Conservation (phyloP, 2,329 filamentous ascomycete species). For the Sarocladium oryzae region DNA sequence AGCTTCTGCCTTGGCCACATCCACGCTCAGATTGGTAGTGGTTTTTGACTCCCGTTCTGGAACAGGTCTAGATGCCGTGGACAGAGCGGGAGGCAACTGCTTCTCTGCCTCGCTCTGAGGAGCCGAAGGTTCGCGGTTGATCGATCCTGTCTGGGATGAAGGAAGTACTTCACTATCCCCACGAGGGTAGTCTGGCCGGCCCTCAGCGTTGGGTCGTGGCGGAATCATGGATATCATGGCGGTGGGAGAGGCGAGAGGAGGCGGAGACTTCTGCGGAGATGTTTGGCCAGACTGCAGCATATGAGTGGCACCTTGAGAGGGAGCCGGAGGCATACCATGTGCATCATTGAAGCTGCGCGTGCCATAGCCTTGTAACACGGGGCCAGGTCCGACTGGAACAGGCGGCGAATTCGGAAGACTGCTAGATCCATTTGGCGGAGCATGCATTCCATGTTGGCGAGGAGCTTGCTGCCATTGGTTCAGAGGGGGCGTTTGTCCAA, state of each 20-base stretch:
- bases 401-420: constrained; percentile 10
- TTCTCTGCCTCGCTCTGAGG: neutral
- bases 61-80: neutral
- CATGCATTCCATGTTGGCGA: neutral
- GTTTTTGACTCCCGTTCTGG: neutral
- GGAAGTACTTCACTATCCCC: constrained; percentile 6
- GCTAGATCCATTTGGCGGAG: neutral
- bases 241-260: neutral
- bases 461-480: constrained; percentile 9
- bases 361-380: neutral
- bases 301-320: neutral
- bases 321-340: neutral
- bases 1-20: constrained; percentile 16
- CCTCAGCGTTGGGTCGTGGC: neutral
- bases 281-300: neutral
- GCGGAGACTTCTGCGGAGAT: neutral
- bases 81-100: neutral
- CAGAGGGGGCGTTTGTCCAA: constrained; percentile 14
- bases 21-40: constrained; percentile 11
- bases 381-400: neutral
- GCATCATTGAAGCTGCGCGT: neutral
- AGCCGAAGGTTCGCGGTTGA: neutral
- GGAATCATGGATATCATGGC: neutral
- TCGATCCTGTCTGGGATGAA: neutral
- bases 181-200: constrained; percentile 1